These are phyloP conservation scores for Pleurotus giganteus DNA, from an alignment of 768 basidiomycete genomes.

Conservation along the genomic window DNA sequence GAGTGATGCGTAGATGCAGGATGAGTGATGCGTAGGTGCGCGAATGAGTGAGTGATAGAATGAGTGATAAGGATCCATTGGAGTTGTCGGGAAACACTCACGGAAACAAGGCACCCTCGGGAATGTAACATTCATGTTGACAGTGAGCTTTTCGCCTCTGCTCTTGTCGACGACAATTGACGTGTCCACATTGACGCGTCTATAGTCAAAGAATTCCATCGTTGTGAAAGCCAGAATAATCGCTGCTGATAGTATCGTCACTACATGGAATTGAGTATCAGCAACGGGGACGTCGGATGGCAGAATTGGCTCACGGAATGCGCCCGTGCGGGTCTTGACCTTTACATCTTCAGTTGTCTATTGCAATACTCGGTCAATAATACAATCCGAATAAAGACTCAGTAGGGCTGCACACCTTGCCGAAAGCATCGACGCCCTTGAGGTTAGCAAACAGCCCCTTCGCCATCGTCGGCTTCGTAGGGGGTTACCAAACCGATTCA, in stretches of 20 bases:
- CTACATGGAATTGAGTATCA: conserved; percentile 36
- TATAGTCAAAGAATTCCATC: conserved; percentile 96
- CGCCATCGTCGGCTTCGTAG: conserved; percentile 49
- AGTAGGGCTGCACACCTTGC: conserved; percentile 66
- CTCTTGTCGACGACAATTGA: conserved; percentile 94
- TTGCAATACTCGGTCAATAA: neutral
- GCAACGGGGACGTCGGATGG: conserved; percentile 5
- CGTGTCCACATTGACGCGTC: conserved; percentile 81
- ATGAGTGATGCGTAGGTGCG: neutral
- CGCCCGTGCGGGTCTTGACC: conserved; percentile 95
- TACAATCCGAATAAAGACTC: conserved; percentile 5
- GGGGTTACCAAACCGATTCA: conserved; percentile 22
- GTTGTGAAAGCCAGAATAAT: conserved; percentile 90
- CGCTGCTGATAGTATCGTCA: conserved; percentile 88
- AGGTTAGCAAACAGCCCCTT: conserved; percentile 75
- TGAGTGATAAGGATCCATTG: neutral
- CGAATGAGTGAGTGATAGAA: neutral
- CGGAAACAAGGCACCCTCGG: conserved; percentile 97
- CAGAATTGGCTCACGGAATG: conserved; percentile 61
- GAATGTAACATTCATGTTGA: conserved; percentile 91
- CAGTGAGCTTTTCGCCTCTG: conserved; percentile 91
- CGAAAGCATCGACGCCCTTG: conserved; percentile 97
- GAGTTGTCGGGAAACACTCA: conserved; percentile 43
- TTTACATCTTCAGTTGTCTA: conserved; percentile 99
- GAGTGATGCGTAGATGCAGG: neutral